Base-by-base conservation (phyloP, 2,329 filamentous ascomycete species). In the Fusarium longipes region DNA sequence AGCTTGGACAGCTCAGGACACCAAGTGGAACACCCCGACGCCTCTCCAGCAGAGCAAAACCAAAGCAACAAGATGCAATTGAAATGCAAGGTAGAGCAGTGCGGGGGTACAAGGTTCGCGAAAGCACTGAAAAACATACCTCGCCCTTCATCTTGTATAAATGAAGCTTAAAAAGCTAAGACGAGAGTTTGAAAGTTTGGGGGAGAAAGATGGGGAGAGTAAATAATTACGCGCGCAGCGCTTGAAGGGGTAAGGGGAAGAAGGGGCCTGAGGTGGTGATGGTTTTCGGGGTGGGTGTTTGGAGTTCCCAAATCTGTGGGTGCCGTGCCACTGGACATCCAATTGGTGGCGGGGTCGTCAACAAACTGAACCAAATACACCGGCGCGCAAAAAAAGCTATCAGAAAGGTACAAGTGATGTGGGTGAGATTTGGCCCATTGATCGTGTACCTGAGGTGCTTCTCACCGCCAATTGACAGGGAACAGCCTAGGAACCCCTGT, bases 101-200 rank as follows among this genome's bases (percentile, higher is more conserved):
- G 30, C 18, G 32, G 39, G 35, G 24, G 27, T 18, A 25, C 17
- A 11, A 38, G 32, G 17, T 33, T 45, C 53, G 35, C n/a, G 29
- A 39, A 24, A 22, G 25, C 35, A 44, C 17, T 53, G 20, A 35
- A 35, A 79, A 38, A 79, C 84, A 77, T 77, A 86, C 84, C 82
- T 86, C 84, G 79, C 84, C 84, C 82, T 85, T 86, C 84, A 86
- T 86, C 74, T 68, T 84, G 77, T 67, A 70, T 65, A 56, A 63
- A 71, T 63, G 62, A 71, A 70, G 65, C 57, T 65, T 63, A 53
- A 39, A 49, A 69, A 68, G 65, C 55, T 51, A 57, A 54, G 59
- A 67, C 62, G 51, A 69, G 65, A 71, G 30, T 57, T 63, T 62
- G 61, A 54, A 57, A 52, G 62, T 64, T 53, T 36, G 65, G 62